Conservation (phyloP, 192 early-diverging fungal genomes). For the Piromyces sp. region DNA sequence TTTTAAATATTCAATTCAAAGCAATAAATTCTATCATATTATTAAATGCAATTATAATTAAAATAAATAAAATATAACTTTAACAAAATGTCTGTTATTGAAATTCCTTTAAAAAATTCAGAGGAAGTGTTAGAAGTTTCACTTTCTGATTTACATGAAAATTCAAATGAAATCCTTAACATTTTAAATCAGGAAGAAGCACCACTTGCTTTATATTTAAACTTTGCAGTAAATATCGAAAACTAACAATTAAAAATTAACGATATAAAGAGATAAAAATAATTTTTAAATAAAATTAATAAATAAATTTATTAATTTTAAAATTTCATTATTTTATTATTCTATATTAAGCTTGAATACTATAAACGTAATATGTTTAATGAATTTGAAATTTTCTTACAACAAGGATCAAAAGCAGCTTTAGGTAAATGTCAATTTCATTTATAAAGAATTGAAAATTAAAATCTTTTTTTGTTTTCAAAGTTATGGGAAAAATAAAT, state of each 20-base stretch:
- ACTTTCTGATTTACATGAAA: constrained; percentile 30
- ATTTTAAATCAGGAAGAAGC: constrained; percentile 49
- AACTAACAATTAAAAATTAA: background rate
- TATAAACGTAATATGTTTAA: background rate
- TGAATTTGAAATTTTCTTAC: background rate
- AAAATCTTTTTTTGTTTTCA: too few relatives aligned
- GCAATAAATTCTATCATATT: too few relatives aligned
- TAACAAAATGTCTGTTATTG: constrained; percentile 13
- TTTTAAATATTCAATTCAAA: too few relatives aligned
- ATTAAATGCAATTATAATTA: background rate
- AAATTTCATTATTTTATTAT: too few relatives aligned
- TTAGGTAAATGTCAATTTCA: background rate
- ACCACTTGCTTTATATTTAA: constrained; percentile 41
- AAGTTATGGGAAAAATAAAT: too few relatives aligned
- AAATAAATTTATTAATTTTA: too few relatives aligned
- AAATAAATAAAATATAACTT: background rate
- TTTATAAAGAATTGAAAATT: too few relatives aligned
- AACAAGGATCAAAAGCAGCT: background rate
- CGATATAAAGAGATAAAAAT: too few relatives aligned
- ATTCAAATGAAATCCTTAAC: constrained; percentile 42
- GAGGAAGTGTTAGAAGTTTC: constrained; percentile 59
- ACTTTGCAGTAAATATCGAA: constrained; percentile 36
- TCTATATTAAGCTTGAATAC: background rate
- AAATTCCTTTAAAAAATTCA: constrained; percentile 37
- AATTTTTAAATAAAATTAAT: too few relatives aligned